Evolutionary conservation across 345 rosid genomes (phyloP), one percentile per base, ranked within the genome.

Genomic region (Ceriops tagal): DNA sequence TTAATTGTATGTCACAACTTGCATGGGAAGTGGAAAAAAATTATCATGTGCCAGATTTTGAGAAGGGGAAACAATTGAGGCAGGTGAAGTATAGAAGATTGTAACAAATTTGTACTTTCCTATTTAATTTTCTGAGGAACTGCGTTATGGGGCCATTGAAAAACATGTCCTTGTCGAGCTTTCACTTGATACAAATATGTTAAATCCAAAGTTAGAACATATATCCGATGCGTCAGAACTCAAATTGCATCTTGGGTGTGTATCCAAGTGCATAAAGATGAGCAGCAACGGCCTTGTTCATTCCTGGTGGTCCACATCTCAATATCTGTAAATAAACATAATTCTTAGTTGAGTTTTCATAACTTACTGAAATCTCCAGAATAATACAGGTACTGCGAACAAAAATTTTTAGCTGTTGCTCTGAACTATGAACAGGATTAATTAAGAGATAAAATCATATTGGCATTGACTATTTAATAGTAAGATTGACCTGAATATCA

Each of bases 1-100:
- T 91, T 62, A 93, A 93, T 78, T 78, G 98, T 58, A 89, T 93
- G 98, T 91, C 98, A 31, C 96, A 93, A 66, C 82, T 82, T 15
- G 98, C 97, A 32, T 91, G 98, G 98, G 98, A 93, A 82, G 89
- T 89, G 57, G 98, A 91, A 79, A 93, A 88, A 74, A 84, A 86
- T 71, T 85, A 80, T 73, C 77, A 77, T 22, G 71, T 69, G 1
- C 79, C 84, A 0, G 84, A 84, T 58, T 85, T 89, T 69, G 18
- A 80, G 74, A 93, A 88, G 84, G 97, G 88, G 55, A 86, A 80
- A 69, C 83, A 83, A 49, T 68, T 89, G 72, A 93, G 88, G 79
- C 88, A 71, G 76, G 77, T 89, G n/a, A 57, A 74, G 13, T 67
- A 77, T 13, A 66, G 53, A 27, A 55, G 70, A 71, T 61, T 76